Percentiles rank a stretch among this genome's conserved stretches.
These are phyloP conservation scores for Penicillium crystallinum DNA, from an alignment of 495 filamentous ascomycete species.

Conservation along the genomic window DNA sequence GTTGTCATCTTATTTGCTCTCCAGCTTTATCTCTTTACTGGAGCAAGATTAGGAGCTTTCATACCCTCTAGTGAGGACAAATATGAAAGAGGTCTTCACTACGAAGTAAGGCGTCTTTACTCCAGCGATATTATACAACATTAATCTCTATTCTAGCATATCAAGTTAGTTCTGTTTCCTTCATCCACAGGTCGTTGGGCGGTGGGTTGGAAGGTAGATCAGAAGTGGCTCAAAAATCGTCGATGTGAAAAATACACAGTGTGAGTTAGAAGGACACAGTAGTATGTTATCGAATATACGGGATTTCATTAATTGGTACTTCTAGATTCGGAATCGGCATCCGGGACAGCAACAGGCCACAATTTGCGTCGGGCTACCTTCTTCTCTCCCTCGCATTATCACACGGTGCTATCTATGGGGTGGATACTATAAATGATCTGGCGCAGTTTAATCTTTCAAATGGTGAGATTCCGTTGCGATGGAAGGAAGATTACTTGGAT, in stretches of 20 bases:
- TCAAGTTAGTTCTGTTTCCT: not conserved
- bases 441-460: constrained; percentile 2
- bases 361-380: constrained; percentile 2
- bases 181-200: not conserved
- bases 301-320: not conserved
- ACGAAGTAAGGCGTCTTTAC: constrained; percentile 1
- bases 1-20: constrained; percentile 8
- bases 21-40: constrained; percentile 8
- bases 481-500: not conserved
- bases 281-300: not conserved
- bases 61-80: constrained; percentile 6
- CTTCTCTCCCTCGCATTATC: constrained; percentile 1
- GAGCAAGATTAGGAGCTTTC: constrained; percentile 6
- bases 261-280: not conserved
- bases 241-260: not conserved
- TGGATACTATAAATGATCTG: not conserved
- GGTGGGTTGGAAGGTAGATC: not conserved
- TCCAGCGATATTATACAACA: not conserved
- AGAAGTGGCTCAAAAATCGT: not conserved
- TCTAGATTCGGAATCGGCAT: constrained; percentile 1
- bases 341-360: not conserved
- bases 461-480: constrained; percentile 7
- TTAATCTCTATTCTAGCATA: not conserved
- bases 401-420: not conserved
- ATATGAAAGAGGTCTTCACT: constrained; percentile 5